These are phyloP conservation scores for Oldenlandia corymbosa DNA, from an alignment of 257 asterid genomes.

Conservation along the genomic window DNA sequence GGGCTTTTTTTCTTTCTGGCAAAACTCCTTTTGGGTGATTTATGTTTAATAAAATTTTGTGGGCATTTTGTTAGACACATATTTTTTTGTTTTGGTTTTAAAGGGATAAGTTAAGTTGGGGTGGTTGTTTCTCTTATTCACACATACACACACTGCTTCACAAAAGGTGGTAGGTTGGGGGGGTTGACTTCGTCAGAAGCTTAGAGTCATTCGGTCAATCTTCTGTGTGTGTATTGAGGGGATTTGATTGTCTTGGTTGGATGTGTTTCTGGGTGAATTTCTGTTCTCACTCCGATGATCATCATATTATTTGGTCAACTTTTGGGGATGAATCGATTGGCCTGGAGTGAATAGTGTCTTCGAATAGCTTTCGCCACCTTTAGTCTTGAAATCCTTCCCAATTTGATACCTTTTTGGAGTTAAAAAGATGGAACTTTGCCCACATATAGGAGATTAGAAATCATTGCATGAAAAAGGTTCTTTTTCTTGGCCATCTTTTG, in stretches of 20 bases:
- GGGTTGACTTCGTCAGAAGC: constrained; percentile 66
- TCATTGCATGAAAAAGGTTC: constrained; percentile 8
- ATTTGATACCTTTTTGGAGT: neutral
- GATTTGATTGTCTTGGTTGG: constrained; percentile 26
- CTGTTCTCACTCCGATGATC: constrained; percentile 19
- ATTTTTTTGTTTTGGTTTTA: neutral
- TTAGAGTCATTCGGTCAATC: constrained; percentile 17
- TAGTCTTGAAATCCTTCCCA: constrained; percentile 7
- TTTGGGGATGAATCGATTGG: constrained; percentile 16
- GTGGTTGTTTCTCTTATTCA: constrained; percentile 37
- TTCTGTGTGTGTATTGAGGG: constrained; percentile 17
- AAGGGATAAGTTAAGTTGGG: constrained; percentile 11
- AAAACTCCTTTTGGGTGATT: neutral
- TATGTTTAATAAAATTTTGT: neutral
- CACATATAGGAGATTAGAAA: constrained; percentile 2
- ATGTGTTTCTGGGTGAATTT: constrained; percentile 22
- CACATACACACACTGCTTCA: constrained; percentile 41
- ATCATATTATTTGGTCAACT: constrained; percentile 20
- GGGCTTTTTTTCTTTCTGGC: neutral
- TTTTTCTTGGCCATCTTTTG: neutral
- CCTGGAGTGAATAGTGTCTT: constrained; percentile 12
- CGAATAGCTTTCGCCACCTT: constrained; percentile 23
- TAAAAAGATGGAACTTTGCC: neutral
- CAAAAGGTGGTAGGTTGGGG: constrained; percentile 93
- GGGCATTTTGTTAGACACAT: neutral